Evolutionary conservation across 768 basidiomycete genomes (phyloP), one percentile per base, ranked within the genome.

Genomic region (Boletus fagicola): DNA sequence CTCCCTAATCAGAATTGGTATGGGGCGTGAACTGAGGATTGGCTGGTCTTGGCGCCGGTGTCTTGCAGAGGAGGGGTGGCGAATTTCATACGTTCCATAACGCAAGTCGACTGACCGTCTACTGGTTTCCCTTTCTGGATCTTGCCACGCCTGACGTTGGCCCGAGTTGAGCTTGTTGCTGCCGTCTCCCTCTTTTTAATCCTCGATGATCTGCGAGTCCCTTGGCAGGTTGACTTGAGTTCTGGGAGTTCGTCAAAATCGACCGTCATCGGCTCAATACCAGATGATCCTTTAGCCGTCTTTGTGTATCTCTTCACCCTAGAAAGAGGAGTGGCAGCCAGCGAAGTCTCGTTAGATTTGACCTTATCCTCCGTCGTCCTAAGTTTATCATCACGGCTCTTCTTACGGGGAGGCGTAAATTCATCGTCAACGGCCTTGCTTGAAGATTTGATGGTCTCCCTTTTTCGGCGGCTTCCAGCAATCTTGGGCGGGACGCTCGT

Each of bases 171-270:
- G 9, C 51, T 31, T 33, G 48, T 48, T 30, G 36, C 42, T 4
- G 36, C n/a, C 4, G 18, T 42, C 53, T 54, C 62, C 43, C 36
- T 61, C 55, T 59, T 57, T 50, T 57, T 66, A 15, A 64, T 57
- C 35, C 61, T 66, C 30, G 55, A 57, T 7, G 61, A 62, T 42
- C 54, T 68, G 22, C 63, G 61, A 42, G 58, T 59, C 11, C 51
- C 61, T 33, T 49, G 49, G 26, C 33, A 38, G 24, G 45, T 44
- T 47, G 56, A 24, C 28, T 45, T 52, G 18, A 28, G 16, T n/a
- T 62, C 62, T 26, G 74, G 72, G 46, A 72, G 65, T 47, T 71
- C 70, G 46, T 77, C 74, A 39, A 70, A 72, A 54, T 76, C 68
- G 36, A 73, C 53, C 20, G 35, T 43, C 6, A 53, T 56, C 2